Conservation (phyloP, 129 eudicot genomes). For the Flaveria brownii region DNA sequence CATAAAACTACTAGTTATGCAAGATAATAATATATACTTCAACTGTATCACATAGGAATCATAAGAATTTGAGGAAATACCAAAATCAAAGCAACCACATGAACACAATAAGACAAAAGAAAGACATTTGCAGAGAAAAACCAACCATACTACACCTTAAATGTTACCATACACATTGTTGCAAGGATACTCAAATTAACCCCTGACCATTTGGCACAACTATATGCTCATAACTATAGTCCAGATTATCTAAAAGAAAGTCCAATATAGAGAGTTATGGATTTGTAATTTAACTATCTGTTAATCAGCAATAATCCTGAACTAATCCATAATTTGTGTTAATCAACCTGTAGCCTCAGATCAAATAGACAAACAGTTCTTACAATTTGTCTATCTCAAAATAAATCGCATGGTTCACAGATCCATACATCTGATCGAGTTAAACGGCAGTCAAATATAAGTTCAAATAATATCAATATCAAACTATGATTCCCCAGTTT, state of each 20-base stretch:
- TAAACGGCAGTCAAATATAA: background rate
- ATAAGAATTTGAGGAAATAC: background rate
- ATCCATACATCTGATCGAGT: background rate
- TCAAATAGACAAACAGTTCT: background rate
- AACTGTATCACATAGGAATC: background rate
- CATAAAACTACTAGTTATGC: slow-evolving; percentile 5
- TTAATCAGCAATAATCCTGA: too few relatives aligned
- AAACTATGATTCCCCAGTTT: background rate
- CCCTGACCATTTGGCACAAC: too few relatives aligned
- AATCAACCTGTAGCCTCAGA: background rate
- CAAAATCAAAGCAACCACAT: background rate
- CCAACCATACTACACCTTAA: too few relatives aligned
- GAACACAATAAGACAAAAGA: background rate
- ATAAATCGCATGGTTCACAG: too few relatives aligned
- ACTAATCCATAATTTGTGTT: too few relatives aligned
- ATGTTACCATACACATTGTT: too few relatives aligned
- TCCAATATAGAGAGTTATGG: too few relatives aligned
- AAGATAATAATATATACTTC: background rate
- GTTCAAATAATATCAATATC: background rate
- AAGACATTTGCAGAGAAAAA: too few relatives aligned
- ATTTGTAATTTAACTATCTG: too few relatives aligned
- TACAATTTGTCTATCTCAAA: background rate
- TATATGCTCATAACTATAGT: too few relatives aligned
- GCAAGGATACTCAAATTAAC: too few relatives aligned
- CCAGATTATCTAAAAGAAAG: too few relatives aligned